Evolutionary conservation across 139 green algal genomes (phyloP), one percentile per base, ranked within the genome.

Genomic region (Ettlia oleoabundans): DNA sequence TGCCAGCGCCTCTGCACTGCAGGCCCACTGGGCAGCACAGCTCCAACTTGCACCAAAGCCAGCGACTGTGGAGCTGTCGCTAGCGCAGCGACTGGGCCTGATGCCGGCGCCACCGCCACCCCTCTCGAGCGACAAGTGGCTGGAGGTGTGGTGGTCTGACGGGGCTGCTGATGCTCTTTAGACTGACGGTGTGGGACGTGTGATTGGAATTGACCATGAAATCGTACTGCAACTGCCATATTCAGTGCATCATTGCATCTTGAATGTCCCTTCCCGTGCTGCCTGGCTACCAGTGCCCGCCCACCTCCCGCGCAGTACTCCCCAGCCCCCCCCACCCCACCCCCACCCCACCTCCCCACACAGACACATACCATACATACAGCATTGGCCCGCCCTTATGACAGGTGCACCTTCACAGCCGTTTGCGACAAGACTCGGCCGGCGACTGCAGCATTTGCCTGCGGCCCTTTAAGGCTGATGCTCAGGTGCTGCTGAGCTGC

Each of bases 371-470:
- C n/a, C n/a, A n/a, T n/a, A n/a, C n/a, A n/a, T n/a, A n/a, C n/a
- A n/a, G n/a, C n/a, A n/a, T n/a, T n/a, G n/a, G n/a, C n/a, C n/a
- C n/a, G n/a, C n/a, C n/a, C n/a, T n/a, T n/a, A n/a, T n/a, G 40
- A 2, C 41, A 82, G 70, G 87, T 78, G 30, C 28, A 47, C 21
- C 47, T 37, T 22, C 52, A 63, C 8, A 78, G 67, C n/a, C 19
- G 30, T 7, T 38, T 6, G 19, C 55, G 80, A 6, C 72, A 87
- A 38, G 85, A 92, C 61, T 91, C 82, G 1, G 51, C 41, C 0
- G 18, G 69, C 9, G 82, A 89, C 53, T 94, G 91, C 80, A 64
- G 82, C 33, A 94, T 94, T 53, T 94, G 91, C 81, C 55, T 83
- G 28, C 87, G 92, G 42, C 83, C 85, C 6, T 94, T 94, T 81